A percentile compares a stretch with the other conserved stretches of the same genome.
Evolutionary conservation across 148 eudicot species (phyloP).

Genomic region (Vaccinium darrowii): DNA sequence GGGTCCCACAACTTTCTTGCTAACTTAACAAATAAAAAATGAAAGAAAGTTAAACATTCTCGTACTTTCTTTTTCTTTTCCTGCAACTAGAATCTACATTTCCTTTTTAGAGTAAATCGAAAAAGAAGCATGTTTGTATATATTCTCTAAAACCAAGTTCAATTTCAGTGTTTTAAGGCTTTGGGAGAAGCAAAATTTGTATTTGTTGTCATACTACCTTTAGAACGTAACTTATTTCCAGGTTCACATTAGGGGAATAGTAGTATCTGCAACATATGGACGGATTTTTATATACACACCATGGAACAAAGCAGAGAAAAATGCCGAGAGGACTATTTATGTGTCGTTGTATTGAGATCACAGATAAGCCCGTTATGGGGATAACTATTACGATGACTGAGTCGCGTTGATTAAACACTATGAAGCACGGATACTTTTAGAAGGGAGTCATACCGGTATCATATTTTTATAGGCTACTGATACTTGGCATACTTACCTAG

Average conservation of each 20-base stretch:
- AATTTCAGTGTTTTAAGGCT: background rate
- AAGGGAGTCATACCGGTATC: too few relatives aligned
- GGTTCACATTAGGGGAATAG: too few relatives aligned
- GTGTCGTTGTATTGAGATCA: background rate
- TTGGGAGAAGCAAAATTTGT: background rate
- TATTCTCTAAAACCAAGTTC: background rate
- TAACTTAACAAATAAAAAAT: too few relatives aligned
- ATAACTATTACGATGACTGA: too few relatives aligned
- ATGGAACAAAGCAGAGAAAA: background rate
- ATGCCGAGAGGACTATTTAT: too few relatives aligned
- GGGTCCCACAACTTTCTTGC: too few relatives aligned
- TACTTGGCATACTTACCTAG: too few relatives aligned
- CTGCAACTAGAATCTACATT: background rate
- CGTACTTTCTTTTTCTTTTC: too few relatives aligned
- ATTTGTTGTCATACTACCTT: background rate
- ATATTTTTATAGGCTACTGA: too few relatives aligned
- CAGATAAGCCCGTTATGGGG: background rate
- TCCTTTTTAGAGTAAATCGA: background rate
- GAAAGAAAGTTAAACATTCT: too few relatives aligned
- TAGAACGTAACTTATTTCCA: background rate
- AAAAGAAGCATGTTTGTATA: background rate
- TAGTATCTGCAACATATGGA: background rate
- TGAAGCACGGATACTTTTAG: too few relatives aligned
- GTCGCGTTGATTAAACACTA: background rate
- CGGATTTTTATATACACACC: background rate